Conservation (phyloP, 768 basidiomycete genomes). For the Cyclocybe cylindracea region DNA sequence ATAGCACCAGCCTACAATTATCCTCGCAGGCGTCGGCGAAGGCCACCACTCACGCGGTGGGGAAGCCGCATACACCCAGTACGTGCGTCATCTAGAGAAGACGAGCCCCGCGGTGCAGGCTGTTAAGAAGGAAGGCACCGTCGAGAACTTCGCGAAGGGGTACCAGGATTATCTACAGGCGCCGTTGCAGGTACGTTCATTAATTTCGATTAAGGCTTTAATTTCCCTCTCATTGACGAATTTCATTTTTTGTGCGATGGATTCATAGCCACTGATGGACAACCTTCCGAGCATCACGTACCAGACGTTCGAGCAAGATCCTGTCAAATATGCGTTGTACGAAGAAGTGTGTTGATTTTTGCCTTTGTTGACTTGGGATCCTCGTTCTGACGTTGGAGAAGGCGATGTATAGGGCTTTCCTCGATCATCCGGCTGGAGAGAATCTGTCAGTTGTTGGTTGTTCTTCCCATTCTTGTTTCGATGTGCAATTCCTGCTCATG, state of each 20-base stretch:
- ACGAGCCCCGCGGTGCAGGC: conserved; percentile 71
- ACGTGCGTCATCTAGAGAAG: conserved; percentile 80
- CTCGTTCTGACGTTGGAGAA: conserved; percentile 23
- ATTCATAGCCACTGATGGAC: conserved; percentile 94
- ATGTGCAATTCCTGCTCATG: too few species aligned
- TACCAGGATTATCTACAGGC: conserved; percentile 97
- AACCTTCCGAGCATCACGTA: conserved; percentile 95
- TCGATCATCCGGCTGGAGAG: conserved; percentile 62
- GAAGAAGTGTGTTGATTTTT: conserved; percentile 66
- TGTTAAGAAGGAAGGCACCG: conserved; percentile 64
- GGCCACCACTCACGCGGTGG: conserved; percentile 80
- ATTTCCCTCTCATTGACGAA: background rate
- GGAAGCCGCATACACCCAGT: conserved; percentile 86
- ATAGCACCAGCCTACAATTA: conserved; percentile 84
- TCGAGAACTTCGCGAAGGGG: conserved; percentile 88
- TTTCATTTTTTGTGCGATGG: background rate
- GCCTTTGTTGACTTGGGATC: conserved; percentile 4
- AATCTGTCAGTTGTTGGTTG: conserved; percentile 54
- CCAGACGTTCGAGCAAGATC: conserved; percentile 97
- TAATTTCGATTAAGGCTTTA: conserved; percentile 2
- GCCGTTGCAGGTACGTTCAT: conserved; percentile 73
- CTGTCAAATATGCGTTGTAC: conserved; percentile 93
- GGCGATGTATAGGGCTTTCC: conserved; percentile 81
- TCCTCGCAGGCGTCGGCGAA: conserved; percentile 69
- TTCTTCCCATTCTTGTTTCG: background rate